A percentile compares a stretch with the other conserved stretches of the same genome.
These are phyloP conservation scores for Solanum pennellii DNA, from an alignment of 257 asterid genomes.

Conservation along the genomic window DNA sequence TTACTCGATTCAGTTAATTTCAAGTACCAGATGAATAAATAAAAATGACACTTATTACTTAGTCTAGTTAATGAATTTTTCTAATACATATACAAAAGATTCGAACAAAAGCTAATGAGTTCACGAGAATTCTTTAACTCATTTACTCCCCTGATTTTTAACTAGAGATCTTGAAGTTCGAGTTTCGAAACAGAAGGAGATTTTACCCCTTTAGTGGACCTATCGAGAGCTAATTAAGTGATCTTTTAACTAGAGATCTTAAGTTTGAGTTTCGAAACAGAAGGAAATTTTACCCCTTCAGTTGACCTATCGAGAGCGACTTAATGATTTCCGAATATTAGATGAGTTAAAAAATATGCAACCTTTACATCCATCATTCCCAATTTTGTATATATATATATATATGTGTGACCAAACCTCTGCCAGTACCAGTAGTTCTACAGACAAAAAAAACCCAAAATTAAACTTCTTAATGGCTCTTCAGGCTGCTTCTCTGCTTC, in stretches of 20 bases:
- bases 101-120: neutral
- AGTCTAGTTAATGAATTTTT: no score
- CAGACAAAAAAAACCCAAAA: neutral
- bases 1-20: no score
- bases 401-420: neutral
- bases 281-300: neutral
- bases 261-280: accelerated
- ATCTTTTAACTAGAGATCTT: neutral
- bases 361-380: neutral
- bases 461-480: slow-evolving; percentile 47
- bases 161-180: neutral
- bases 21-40: no score
- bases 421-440: slow-evolving; percentile 5
- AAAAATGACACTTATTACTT: no score
- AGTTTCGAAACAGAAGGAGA: neutral
- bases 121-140: neutral
- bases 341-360: neutral
- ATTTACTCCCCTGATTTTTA: neutral
- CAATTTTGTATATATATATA: slow-evolving; percentile 21
- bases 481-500: slow-evolving; percentile 60
- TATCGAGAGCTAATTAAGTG: no score
- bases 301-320: accelerated
- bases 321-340: neutral
- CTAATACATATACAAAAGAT: no score
- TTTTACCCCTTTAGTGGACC: neutral